Evolutionary conservation across 1,284 basidiomycete species (phyloP).

Genomic region (Heterobasidion occidentale): DNA sequence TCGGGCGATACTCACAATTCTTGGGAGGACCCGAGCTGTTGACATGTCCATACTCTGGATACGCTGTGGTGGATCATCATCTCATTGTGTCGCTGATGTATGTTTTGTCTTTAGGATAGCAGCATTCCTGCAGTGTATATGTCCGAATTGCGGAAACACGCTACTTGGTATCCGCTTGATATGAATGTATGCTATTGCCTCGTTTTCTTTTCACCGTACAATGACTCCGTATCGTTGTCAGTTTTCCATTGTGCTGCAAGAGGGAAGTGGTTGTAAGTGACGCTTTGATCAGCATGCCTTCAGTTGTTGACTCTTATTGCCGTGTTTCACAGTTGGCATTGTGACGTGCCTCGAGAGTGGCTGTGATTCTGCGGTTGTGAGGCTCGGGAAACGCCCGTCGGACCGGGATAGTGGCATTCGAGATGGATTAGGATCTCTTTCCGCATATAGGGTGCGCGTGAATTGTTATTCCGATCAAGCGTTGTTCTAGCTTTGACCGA

Average conservation of each 20-base stretch:
- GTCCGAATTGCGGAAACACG: no score
- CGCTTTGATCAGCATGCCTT: not conserved
- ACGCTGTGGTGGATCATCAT: no score
- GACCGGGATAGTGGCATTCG: constrained; percentile 26
- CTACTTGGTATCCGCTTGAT: no score
- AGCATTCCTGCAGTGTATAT: no score
- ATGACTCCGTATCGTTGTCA: not conserved
- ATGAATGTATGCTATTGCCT: no score
- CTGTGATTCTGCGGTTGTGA: constrained; percentile 27
- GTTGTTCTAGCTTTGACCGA: not conserved
- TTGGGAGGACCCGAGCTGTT: no score
- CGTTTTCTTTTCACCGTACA: no score
- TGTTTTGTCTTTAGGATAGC: no score
- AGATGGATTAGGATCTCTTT: constrained; percentile 36
- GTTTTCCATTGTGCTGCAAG: not conserved
- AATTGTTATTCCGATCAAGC: not conserved
- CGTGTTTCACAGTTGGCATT: constrained; percentile 26
- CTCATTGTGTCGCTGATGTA: no score
- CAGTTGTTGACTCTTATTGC: not conserved
- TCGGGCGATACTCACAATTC: no score
- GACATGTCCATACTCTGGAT: no score
- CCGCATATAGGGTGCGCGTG: constrained; percentile 32
- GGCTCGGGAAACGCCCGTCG: constrained; percentile 21
- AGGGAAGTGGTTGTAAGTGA: not conserved
- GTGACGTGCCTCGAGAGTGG: constrained; percentile 35